Evolutionary conservation across 306 rosid genomes (phyloP), one percentile per base, ranked within the genome.

Genomic region (Pyrus pyrifolia): DNA sequence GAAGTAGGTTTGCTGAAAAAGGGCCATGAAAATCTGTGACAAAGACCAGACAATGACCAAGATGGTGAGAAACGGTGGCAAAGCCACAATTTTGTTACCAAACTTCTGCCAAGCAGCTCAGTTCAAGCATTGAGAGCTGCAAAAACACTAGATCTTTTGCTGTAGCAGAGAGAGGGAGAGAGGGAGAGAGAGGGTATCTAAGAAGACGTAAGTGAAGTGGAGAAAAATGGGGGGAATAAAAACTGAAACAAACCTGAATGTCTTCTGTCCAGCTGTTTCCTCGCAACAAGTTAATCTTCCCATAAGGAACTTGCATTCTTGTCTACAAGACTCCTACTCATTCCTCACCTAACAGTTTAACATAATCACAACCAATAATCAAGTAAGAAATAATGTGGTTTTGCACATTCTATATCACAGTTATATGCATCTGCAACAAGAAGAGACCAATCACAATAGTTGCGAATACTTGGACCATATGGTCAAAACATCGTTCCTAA

Each of bases 311-410:
- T 67, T 72, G 78, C 93, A 87, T 70, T 93, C 92, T 82, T 87
- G 90, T 74, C 78, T 83, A 80, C 73, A 77, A 30, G 88, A 87
- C 65, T 89, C 91, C 85, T 91, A 79, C 44, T 84, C 89, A 80
- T 80, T 84, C 81, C 82, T 87, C 76, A 88, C 90, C 98, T 93
- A 31, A 58, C 72, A 84, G 67, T 73, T 45, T 70, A 70, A 75
- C 62, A n/a, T 29, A 71, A 73, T 76, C 35, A 33, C 45, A 72
- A 78, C 31, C 78, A 73, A 70, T 21, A 31, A 35, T 38, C 73
- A 51, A 62, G 30, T 11, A 53, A 62, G 14, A 11, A 61, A 27
- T 11, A 12, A 10, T 66, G 46, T 0, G 9, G 62, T 53, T 71
- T 71, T 52, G 27, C 38, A 51, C 66, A 52, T 63, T 46, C 18